Percentiles rank a stretch among this genome's conserved stretches.
These are phyloP conservation scores for Termitomyces eurrhizus DNA, from an alignment of 768 basidiomycete species.

Conservation along the genomic window DNA sequence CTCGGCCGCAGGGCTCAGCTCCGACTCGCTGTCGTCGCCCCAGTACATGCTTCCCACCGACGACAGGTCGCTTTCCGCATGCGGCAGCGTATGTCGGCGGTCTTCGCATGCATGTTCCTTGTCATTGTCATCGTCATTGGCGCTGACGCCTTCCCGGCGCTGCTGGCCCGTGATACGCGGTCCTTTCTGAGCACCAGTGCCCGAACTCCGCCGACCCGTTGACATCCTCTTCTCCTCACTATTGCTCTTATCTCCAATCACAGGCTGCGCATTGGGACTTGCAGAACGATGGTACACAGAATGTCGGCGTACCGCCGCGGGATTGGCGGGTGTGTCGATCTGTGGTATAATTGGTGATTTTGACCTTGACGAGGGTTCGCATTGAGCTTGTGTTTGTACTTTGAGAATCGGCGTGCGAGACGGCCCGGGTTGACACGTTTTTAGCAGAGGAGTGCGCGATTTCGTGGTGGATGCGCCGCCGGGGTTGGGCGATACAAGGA, in stretches of 20 bases:
- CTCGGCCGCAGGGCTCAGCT: slow-evolving; percentile 45
- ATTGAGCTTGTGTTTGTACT: not conserved
- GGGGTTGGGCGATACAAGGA: slow-evolving; percentile 17
- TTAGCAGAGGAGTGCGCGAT: not conserved
- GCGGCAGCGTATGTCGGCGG: slow-evolving; percentile 21
- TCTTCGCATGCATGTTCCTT: slow-evolving; percentile 33
- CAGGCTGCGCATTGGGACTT: slow-evolving; percentile 3
- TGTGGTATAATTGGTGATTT: slow-evolving; percentile 29
- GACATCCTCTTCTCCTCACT: slow-evolving; percentile 5
- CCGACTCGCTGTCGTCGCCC: slow-evolving; percentile 33
- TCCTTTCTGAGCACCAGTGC: not conserved
- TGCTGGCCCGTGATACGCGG: slow-evolving; percentile 3
- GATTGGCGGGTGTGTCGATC: slow-evolving; percentile 15
- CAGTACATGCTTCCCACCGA: slow-evolving; percentile 36
- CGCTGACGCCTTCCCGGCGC: not conserved
- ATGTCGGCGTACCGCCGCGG: slow-evolving; percentile 23
- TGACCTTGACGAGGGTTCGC: slow-evolving; percentile 22
- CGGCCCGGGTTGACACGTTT: slow-evolving; percentile 7
- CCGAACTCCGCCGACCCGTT: not conserved
- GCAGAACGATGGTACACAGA: slow-evolving; percentile 24
- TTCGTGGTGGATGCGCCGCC: slow-evolving; percentile 11
- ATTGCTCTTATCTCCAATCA: not conserved
- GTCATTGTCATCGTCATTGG: slow-evolving; percentile 30
- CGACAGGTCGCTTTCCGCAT: slow-evolving; percentile 45
- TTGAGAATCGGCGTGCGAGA: slow-evolving; percentile 6